Evolutionary conservation across 805 yeast species (phyloP).

Genomic region (Myxozyma sirexii): DNA sequence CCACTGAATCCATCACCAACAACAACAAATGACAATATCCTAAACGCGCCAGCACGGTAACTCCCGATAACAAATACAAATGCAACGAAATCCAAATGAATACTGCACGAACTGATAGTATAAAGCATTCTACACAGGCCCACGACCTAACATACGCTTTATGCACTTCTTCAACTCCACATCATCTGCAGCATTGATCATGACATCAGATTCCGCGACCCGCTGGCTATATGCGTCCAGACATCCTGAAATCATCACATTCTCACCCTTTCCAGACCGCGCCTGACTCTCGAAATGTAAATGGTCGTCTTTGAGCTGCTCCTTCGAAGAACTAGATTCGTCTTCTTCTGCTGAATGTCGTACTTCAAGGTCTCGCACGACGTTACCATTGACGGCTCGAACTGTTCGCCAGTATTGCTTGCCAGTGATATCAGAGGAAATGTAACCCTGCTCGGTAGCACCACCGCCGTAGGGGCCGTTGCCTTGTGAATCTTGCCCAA

Average conservation of each 20-base stretch:
- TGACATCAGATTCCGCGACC: neutral
- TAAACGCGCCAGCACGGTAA: too few relatives aligned
- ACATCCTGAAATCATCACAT: constrained; percentile 12
- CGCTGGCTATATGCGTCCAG: constrained; percentile 11
- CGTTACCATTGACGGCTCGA: constrained; percentile 27
- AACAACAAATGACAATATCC: too few relatives aligned
- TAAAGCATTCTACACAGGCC: constrained; percentile 21
- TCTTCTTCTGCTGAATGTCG: constrained; percentile 5
- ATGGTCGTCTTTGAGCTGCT: neutral
- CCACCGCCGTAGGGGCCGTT: constrained; percentile 34
- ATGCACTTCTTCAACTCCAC: constrained; percentile 21
- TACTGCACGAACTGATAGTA: too few relatives aligned
- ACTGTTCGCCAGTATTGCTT: constrained; percentile 29
- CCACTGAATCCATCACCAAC: too few relatives aligned
- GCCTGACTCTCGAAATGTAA: neutral
- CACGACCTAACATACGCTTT: constrained; percentile 23
- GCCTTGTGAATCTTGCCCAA: constrained; percentile 18
- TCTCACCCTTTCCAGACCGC: neutral
- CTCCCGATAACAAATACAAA: too few relatives aligned
- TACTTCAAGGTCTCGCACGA: constrained; percentile 26
- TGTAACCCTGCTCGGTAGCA: constrained; percentile 25
- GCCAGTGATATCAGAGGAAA: neutral
- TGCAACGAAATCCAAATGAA: too few relatives aligned
- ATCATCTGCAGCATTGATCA: constrained; percentile 13
- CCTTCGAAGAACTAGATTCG: neutral